Evolutionary conservation across 495 filamentous ascomycete species (phyloP), one percentile per base, ranked within the genome.

Genomic region (Aspergillus saccharolyticus): DNA sequence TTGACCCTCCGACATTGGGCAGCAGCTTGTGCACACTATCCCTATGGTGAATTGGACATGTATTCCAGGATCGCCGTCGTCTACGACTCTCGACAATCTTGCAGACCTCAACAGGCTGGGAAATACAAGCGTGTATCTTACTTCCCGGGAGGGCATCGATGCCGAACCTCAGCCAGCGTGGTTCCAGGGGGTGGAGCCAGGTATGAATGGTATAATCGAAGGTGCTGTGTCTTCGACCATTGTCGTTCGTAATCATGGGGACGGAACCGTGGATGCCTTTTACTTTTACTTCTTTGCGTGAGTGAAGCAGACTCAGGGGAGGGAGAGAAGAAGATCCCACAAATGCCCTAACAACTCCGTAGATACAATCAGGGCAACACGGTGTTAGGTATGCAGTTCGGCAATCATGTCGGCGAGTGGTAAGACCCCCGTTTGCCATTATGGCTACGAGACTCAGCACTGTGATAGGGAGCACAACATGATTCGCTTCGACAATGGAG

Each of bases 201-300:
- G 83, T 62, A 56, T 56, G 28, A 68, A 74, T 18, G 79, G 81
- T 10, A 73, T 78, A 48, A 81, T 75, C 1, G 60, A 68, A 1
- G 74, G 73, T 59, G 78, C 74, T 3, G 73, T 74, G 14, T 76
- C 73, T 18, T 75, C 72, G 44, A 72, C 71, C 0, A 74, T 89
- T 45, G 77, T 89, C 22, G 74, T 83, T 17, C 74, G 75, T 53
- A 81, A 88, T 59, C 77, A 82, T 58, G 81, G 78, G 0, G 63
- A 70, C 44, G 80, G 77, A 2, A 68, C 69, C 4, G 67, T 86
- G 0, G 85, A 89, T 74, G 85, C 78, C 0, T 88, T 86, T 55
- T 88, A 88, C 62, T 81, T 87, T 58, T 87, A 87, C 59, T 88
- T 88, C 61, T 88, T 85, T 57, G 76, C 83, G 59, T 87, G 45